Evolutionary conservation across 192 early-diverging fungal genomes (phyloP).

Genomic region (Tieghemiomyces parasiticus): DNA sequence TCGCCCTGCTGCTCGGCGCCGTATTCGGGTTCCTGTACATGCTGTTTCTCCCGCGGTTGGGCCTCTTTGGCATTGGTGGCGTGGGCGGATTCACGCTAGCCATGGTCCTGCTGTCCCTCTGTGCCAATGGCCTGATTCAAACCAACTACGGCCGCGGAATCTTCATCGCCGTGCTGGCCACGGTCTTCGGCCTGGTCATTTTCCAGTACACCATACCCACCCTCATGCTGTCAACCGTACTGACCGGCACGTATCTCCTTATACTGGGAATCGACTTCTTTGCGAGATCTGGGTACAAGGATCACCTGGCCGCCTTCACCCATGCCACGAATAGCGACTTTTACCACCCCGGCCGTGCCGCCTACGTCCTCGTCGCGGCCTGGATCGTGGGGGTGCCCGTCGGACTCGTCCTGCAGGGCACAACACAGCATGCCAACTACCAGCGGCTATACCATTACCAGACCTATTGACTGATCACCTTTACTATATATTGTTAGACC

Average conservation of each 20-base stretch:
- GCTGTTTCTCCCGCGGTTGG: not conserved
- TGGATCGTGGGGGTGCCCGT: not conserved
- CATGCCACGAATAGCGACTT: constrained; percentile 2
- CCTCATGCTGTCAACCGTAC: not conserved
- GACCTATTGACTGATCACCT: too few relatives aligned
- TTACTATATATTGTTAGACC: too few relatives aligned
- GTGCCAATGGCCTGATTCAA: not conserved
- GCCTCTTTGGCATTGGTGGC: constrained; percentile 8
- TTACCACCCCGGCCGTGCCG: constrained; percentile 9
- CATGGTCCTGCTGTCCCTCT: constrained; percentile 5
- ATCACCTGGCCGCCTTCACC: constrained; percentile 7
- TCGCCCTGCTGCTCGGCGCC: constrained; percentile 4
- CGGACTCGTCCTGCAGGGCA: not conserved
- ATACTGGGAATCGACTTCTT: constrained; percentile 8
- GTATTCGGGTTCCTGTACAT: not conserved
- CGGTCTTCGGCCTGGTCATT: not conserved
- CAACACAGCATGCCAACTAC: too few relatives aligned
- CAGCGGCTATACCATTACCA: too few relatives aligned
- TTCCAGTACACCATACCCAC: not conserved
- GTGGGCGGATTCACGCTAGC: constrained; percentile 1
- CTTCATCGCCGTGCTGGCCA: not conserved
- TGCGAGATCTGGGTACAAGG: constrained; percentile 3
- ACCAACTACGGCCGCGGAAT: not conserved
- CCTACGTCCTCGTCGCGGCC: constrained; percentile 2
- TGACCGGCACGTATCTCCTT: constrained; percentile 7